phyloP scores from a whole-genome alignment of 129 eudicot genomes.

The Ambrosia trifida region DNA sequence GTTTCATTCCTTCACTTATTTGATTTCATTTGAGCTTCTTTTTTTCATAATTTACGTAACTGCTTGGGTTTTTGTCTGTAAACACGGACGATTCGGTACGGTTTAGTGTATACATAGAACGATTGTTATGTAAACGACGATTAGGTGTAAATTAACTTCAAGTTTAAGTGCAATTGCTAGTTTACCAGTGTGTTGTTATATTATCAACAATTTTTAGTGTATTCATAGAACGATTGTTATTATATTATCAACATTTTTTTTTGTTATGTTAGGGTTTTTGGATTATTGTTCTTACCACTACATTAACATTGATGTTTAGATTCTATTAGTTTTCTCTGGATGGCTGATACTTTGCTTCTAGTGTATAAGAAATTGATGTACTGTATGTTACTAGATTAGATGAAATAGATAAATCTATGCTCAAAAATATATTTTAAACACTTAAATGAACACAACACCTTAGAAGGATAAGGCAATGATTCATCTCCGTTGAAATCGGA shows the following conservation, averaged over 20 bases:
- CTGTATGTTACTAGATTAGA: conserved; percentile 4
- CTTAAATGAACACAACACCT: conserved; percentile 48
- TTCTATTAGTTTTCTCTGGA: no score
- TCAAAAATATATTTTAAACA: background rate
- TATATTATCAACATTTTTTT: no score
- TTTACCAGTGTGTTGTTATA: no score
- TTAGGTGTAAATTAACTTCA: no score
- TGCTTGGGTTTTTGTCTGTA: conserved; percentile 8
- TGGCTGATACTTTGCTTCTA: no score
- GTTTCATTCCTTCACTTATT: background rate
- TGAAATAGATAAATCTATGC: conserved; percentile 1
- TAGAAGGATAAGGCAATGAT: conserved; percentile 73
- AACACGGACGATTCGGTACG: no score
- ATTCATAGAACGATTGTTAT: no score
- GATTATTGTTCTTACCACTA: background rate
- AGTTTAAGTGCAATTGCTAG: no score
- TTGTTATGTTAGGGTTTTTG: background rate
- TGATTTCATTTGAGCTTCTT: conserved; percentile 25
- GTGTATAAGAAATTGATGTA: no score
- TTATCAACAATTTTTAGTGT: no score
- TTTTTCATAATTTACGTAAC: background rate
- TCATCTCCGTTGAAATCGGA: conserved; percentile 61
- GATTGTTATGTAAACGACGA: no score
- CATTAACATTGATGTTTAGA: background rate
- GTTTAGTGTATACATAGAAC: no score